Conservation (phyloP, 495 filamentous ascomycete genomes). For the Neurospora sp. region DNA sequence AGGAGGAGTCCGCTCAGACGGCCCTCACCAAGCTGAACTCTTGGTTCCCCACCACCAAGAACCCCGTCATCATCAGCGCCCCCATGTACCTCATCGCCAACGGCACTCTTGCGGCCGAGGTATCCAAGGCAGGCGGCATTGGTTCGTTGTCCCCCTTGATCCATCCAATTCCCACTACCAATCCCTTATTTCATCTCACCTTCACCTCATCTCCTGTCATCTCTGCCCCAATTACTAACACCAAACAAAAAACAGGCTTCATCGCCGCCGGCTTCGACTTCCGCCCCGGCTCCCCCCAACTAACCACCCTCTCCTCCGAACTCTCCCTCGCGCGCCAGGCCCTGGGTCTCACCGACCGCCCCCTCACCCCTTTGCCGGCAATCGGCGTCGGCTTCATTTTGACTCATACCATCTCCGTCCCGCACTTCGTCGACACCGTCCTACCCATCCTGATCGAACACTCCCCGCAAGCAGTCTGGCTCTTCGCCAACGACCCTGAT, state of each 20-base stretch:
- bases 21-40: conserved; percentile 6
- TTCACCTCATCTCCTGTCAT: not conserved
- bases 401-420: conserved; percentile 13
- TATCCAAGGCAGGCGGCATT: conserved; percentile 58
- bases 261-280: conserved; percentile 28
- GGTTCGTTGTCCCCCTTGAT: conserved; percentile 23
- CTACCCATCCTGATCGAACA: conserved; percentile 33
- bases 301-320: conserved; percentile 19
- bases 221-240: not conserved
- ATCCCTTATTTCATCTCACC: not conserved
- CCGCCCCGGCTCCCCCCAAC: conserved; percentile 15
- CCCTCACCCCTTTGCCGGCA: conserved; percentile 22
- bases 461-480: conserved; percentile 59
- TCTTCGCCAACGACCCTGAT: conserved; percentile 34
- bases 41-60: conserved; percentile 48
- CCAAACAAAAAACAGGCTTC: conserved; percentile 23
- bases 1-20: not conserved
- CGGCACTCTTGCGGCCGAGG: conserved; percentile 50
- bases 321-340: conserved; percentile 26
- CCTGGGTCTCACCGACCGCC: conserved; percentile 14
- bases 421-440: conserved; percentile 22
- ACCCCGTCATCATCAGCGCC: conserved; percentile 55
- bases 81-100: conserved; percentile 64
- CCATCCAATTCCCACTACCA: not conserved
- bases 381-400: conserved; percentile 33